Evolutionary conservation across 2,329 filamentous ascomycete species (phyloP).

Genomic region (Nemania sp.): DNA sequence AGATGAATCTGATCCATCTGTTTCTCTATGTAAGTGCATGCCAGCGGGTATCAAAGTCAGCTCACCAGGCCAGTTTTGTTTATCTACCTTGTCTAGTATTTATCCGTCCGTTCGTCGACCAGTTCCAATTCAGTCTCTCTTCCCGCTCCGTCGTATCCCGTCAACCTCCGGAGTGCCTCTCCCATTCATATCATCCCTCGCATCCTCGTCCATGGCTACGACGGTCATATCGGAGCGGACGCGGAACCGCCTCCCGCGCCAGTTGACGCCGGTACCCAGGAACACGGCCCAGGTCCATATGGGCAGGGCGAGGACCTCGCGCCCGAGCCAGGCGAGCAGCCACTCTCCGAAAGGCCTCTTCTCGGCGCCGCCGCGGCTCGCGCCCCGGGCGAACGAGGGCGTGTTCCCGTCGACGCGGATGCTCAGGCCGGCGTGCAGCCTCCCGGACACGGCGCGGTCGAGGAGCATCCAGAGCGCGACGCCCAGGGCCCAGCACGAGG

Average conservation of each 20-base stretch:
- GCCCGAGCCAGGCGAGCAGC: slow-evolving; percentile 80
- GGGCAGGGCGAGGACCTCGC: slow-evolving; percentile 81
- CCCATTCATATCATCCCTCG: not conserved
- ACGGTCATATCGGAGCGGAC: slow-evolving; percentile 87
- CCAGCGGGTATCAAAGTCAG: slow-evolving; percentile 19
- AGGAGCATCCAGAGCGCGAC: slow-evolving; percentile 72
- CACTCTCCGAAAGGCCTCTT: slow-evolving; percentile 69
- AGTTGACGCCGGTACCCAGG: slow-evolving; percentile 84
- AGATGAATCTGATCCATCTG: not conserved
- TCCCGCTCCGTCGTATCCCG: not conserved
- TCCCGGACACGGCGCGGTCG: slow-evolving; percentile 75
- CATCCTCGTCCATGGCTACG: slow-evolving; percentile 45
- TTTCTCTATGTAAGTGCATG: slow-evolving; percentile 1
- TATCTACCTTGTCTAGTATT: too few species aligned
- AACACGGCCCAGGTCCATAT: slow-evolving; percentile 91
- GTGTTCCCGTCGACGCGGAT: slow-evolving; percentile 74
- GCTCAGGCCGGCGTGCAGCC: slow-evolving; percentile 73
- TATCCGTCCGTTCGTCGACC: too few species aligned
- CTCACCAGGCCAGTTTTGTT: too few species aligned
- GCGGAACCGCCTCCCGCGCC: slow-evolving; percentile 82
- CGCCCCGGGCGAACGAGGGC: slow-evolving; percentile 70
- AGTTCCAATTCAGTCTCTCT: slow-evolving; percentile 12
- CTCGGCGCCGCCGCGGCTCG: slow-evolving; percentile 46
- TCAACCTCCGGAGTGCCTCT: not conserved
- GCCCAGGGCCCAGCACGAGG: slow-evolving; percentile 66